Percentiles rank a stretch among this genome's conserved stretches.
These are phyloP conservation scores for Arabidopsis arenosa DNA, from an alignment of 345 rosid genomes.

Conservation along the genomic window DNA sequence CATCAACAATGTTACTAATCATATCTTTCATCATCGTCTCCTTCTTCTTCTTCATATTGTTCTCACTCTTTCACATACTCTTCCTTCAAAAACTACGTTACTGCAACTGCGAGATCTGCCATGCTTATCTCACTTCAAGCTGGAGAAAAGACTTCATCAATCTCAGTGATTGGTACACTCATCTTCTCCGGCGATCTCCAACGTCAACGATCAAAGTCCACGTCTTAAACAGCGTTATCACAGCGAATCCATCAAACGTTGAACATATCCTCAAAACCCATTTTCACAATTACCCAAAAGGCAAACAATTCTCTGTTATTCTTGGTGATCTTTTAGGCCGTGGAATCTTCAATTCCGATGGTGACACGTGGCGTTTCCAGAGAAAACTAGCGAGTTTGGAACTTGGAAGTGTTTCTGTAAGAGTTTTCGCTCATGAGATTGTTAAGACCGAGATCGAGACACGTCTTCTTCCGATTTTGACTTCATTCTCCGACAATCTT, in stretches of 20 bases:
- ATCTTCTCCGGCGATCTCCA: slow-evolving; percentile 64
- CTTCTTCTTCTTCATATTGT: slow-evolving; percentile 24
- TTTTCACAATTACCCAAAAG: slow-evolving; percentile 76
- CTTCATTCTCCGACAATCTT: neutral
- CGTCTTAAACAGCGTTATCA: slow-evolving; percentile 66
- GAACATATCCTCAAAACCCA: slow-evolving; percentile 75
- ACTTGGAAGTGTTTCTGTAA: slow-evolving; percentile 54
- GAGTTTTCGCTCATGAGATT: slow-evolving; percentile 61
- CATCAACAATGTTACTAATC: slow-evolving; percentile 28
- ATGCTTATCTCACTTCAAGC: slow-evolving; percentile 56
- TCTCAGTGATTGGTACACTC: slow-evolving; percentile 79
- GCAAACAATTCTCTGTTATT: slow-evolving; percentile 74
- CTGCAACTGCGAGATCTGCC: slow-evolving; percentile 77
- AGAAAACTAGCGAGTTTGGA: slow-evolving; percentile 67
- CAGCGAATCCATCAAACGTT: slow-evolving; percentile 70
- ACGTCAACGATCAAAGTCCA: slow-evolving; percentile 70
- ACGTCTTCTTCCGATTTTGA: slow-evolving; percentile 57
- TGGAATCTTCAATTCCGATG: slow-evolving; percentile 85
- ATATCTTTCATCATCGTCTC: slow-evolving; percentile 28
- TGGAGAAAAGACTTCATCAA: slow-evolving; percentile 66
- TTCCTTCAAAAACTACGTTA: slow-evolving; percentile 47
- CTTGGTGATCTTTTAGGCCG: slow-evolving; percentile 79
- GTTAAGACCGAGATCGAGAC: slow-evolving; percentile 55
- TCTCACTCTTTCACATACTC: slow-evolving; percentile 32
- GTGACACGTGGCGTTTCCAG: slow-evolving; percentile 73